Percentiles rank a stretch among this genome's conserved stretches.
phyloP scores from a whole-genome alignment of 441 rosid genomes.

The Erodium texanum region DNA sequence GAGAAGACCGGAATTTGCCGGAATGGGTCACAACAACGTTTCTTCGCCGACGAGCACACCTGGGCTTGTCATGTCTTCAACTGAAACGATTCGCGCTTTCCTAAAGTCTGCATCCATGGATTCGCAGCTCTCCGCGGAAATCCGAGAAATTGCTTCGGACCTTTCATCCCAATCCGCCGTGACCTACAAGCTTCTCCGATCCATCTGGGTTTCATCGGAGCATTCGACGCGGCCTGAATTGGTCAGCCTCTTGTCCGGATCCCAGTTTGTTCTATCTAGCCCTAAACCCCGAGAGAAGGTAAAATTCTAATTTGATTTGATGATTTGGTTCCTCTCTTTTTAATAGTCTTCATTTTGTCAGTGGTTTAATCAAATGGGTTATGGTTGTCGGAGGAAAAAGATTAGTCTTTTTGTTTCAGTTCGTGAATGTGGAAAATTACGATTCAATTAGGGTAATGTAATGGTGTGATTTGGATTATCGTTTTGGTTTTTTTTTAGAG shows the following conservation, averaged over 20 bases:
- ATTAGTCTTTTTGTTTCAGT: background rate
- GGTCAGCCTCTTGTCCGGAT: conserved; percentile 40
- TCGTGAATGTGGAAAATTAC: background rate
- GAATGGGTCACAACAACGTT: conserved; percentile 20
- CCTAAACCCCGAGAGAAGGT: conserved; percentile 87
- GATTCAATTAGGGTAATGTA: background rate
- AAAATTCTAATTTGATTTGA: conserved; percentile 3
- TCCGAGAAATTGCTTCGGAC: conserved; percentile 42
- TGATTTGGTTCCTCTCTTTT: too few relatives aligned
- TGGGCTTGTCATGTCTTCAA: conserved; percentile 41
- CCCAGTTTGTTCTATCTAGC: conserved; percentile 46
- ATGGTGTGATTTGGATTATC: background rate
- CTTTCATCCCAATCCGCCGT: conserved; percentile 31
- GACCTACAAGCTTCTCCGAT: conserved; percentile 54
- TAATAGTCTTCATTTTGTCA: background rate
- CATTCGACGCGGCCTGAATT: conserved; percentile 44
- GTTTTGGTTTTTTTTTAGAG: conserved; percentile 35
- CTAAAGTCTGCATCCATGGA: conserved; percentile 47
- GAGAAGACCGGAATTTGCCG: background rate
- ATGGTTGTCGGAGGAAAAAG: background rate
- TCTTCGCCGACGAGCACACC: conserved; percentile 14
- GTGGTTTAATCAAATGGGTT: background rate
- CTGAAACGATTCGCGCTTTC: conserved; percentile 46
- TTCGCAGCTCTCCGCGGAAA: conserved; percentile 33
- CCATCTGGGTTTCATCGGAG: conserved; percentile 43